Evolutionary conservation across 163 green algal genomes (phyloP).

Genomic region (Trebouxia gelatinosa): DNA sequence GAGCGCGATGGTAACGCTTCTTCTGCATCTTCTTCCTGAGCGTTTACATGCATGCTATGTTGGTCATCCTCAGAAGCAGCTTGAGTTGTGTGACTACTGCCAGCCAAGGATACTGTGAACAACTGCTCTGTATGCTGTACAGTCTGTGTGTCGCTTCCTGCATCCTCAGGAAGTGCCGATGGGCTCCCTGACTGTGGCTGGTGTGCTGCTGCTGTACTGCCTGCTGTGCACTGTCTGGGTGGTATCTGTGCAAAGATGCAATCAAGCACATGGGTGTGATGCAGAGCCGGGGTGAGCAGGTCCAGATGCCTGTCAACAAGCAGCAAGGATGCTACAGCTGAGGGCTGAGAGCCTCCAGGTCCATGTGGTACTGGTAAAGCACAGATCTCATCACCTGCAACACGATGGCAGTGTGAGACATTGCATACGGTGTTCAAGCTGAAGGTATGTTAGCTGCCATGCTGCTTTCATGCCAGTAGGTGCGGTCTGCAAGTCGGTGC

Average conservation of each 20-base stretch:
- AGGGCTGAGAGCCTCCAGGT: conserved; percentile 1
- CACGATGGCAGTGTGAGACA: conserved; percentile 11
- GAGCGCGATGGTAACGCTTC: no score
- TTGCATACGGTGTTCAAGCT: conserved; percentile 44
- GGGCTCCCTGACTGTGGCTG: no score
- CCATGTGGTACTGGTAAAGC: conserved; percentile 37
- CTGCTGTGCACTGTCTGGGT: background rate
- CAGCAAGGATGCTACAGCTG: conserved; percentile 45
- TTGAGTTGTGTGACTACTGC: no score
- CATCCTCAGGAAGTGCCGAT: no score
- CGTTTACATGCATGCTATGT: no score
- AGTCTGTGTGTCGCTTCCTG: no score
- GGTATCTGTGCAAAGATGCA: conserved; percentile 19
- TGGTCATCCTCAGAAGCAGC: no score
- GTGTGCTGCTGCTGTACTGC: conserved; percentile 4
- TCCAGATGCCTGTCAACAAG: conserved; percentile 69
- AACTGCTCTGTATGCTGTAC: no score
- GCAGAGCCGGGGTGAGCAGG: conserved; percentile 52
- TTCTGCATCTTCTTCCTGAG: no score
- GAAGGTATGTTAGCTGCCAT: conserved; percentile 9
- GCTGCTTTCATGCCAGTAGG: background rate
- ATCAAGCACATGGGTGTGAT: conserved; percentile 49
- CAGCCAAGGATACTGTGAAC: no score
- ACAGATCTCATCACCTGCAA: conserved; percentile 40
- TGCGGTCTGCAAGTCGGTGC: background rate